Base-by-base conservation (phyloP, 768 basidiomycete species). In the Trametes villosa region DNA sequence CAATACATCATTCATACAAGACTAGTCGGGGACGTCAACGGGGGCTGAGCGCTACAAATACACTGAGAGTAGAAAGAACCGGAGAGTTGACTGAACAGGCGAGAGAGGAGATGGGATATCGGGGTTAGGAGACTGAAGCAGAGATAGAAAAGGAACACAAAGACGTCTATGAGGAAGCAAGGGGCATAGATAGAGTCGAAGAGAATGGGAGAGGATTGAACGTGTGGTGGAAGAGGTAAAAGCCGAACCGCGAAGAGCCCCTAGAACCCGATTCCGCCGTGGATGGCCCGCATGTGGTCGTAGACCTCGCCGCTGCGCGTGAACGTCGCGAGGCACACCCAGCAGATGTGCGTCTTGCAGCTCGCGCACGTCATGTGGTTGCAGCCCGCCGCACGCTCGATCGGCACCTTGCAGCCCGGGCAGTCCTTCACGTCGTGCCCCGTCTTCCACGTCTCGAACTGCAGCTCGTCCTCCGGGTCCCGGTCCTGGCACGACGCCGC, bases 361-460 rank as follows among this genome's bases (percentile, higher is more conserved):
- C 81, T 79, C 0, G 78, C 78, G 72, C 91, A 94, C n/a, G 83
- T 86, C 80, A 94, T 85, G 71, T 94, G 91, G 74, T 94, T 89
- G 72, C 91, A 94, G 0, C 91, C 91, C 62, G 85, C 87, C 29
- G 75, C 76, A 40, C 87, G 84, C 72, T 93, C 89, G 64, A 94
- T 92, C 7, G 82, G 78, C 8, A 82, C 80, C 54, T 82, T 82
- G 75, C 91, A 94, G 0, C 81, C 81, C 2, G 91, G 91, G 70
- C 91, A 94, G 31, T 79, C 75, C 76, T 92, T 89, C 55, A 91
- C 88, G 64, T 87, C 84, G 64, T 89, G 82, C 36, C 71, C 70
- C 63, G 70, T 74, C 57, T 81, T 78, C 91, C 91, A 94, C 59
- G 81, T 79, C 53, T 80, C 74, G 78, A 90, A 90, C 8, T 85